Base-by-base conservation (phyloP, 768 basidiomycete species). In the Suillus discolor region DNA sequence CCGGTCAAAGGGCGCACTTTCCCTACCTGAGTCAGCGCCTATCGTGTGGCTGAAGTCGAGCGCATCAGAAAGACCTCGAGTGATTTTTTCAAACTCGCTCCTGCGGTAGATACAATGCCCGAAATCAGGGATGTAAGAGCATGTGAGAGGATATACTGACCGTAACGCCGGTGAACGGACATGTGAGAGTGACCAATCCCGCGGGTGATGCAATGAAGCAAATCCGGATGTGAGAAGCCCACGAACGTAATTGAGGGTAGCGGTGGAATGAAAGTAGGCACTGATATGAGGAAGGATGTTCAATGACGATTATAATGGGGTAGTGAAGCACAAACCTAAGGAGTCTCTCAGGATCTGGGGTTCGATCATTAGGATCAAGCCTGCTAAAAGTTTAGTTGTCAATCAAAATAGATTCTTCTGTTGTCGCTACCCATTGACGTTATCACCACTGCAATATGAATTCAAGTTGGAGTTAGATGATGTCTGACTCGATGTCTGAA, bases 191-290 rank as follows among this genome's bases (percentile, higher is more conserved):
- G 94, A 96, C 96, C 95, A 98, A 74, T 91, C 89, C 45, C 89
- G 85, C 6, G 96, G 96, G 69, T 96, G 90, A 75, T 95, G 88
- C 62, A 94, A 78, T n/a, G 93, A 94, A 0, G 95, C 97, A 73
- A 98, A 99, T 28, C 96, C 95, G 16, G 95, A 97, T 1, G 90
- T 88, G 7, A 99, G 86, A 44, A 99, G 85, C 3, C 89, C 86
- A 20, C 97, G 91, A 65, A 98, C 84, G 78, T 96, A 89, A 79
- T 99, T 99, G 49, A 98, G 83, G 0, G 97, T 99, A 9, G 96
- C 85, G 0, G 94, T 85, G 0, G 97, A 98, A 79, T 99, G 91
- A 80, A 98, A 98, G 83, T 99, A 99, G 2, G 97, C 96, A 67
- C 93, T 96, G 69, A 34, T 55, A 66, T 44, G 28, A n/a, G 62